Conservation (phyloP, 2,329 filamentous ascomycete species). For the Colletotrichum eleusines region DNA sequence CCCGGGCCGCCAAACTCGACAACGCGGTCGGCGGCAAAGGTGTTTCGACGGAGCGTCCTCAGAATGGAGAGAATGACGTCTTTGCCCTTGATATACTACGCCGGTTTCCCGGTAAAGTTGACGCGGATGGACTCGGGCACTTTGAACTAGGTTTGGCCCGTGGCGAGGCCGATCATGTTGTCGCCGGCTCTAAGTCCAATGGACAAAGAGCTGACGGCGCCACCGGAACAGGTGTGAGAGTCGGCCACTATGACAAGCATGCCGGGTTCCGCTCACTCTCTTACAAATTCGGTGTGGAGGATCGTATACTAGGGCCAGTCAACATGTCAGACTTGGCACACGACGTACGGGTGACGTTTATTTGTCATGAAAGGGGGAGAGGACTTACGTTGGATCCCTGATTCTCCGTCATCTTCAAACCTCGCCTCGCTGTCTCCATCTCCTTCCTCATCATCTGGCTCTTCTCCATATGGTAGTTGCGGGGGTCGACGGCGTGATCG, state of each 20-base stretch:
- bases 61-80: background rate
- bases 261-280: slow-evolving; percentile 58
- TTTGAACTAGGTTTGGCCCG: slow-evolving; percentile 61
- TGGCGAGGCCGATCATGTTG: slow-evolving; percentile 57
- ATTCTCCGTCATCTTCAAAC: background rate
- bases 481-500: slow-evolving; percentile 62
- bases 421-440: background rate
- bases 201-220: slow-evolving; percentile 54
- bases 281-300: slow-evolving; percentile 52
- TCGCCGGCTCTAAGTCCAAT: slow-evolving; percentile 51
- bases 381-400: background rate
- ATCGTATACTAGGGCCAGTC: background rate
- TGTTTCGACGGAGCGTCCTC: background rate
- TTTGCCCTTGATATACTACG: background rate
- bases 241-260: slow-evolving; percentile 58
- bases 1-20: background rate
- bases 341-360: background rate
- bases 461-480: slow-evolving; percentile 37
- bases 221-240: slow-evolving; percentile 60
- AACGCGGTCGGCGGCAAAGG: background rate
- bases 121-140: slow-evolving; percentile 58
- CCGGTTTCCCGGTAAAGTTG: slow-evolving; percentile 52
- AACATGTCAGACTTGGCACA: background rate
- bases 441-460: background rate
- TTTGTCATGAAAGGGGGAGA: too few relatives aligned